Evolutionary conservation across 495 filamentous ascomycete genomes (phyloP).

Genomic region (Penicillium turbatum): DNA sequence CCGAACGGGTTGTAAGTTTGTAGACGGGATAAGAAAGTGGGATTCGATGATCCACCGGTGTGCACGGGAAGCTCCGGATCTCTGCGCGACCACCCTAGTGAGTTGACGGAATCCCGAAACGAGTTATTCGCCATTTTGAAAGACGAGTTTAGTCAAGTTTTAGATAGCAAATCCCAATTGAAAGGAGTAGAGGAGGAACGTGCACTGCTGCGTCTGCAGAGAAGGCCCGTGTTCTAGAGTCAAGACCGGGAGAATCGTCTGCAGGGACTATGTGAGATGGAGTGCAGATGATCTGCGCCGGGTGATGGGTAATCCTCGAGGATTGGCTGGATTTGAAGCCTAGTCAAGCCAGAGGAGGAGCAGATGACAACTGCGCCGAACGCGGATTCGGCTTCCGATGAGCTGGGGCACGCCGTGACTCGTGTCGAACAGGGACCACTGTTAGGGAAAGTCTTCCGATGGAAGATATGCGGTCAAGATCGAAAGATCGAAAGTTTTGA

Average conservation of each 20-base stretch:
- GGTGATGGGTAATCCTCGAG: conserved; percentile 19
- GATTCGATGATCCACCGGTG: conserved; percentile 65
- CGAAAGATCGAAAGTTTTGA: neutral
- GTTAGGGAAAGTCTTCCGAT: conserved; percentile 11
- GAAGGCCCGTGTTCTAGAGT: conserved; percentile 21
- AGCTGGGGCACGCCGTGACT: conserved; percentile 23
- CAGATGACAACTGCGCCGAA: conserved; percentile 40
- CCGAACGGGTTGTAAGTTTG: conserved; percentile 88
- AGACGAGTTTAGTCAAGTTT: conserved; percentile 1
- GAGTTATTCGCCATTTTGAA: conserved; percentile 77
- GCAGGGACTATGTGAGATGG: conserved; percentile 47
- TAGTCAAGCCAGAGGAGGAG: conserved; percentile 25
- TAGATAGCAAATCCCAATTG: conserved; percentile 18
- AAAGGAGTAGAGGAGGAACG: conserved; percentile 9
- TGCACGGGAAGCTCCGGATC: conserved; percentile 74
- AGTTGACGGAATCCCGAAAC: conserved; percentile 92
- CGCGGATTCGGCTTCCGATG: conserved; percentile 27
- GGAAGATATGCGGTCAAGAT: neutral
- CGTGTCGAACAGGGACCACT: conserved; percentile 6
- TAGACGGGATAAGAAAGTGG: conserved; percentile 73
- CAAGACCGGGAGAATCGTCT: conserved; percentile 30
- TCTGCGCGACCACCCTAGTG: conserved; percentile 88
- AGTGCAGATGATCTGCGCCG: conserved; percentile 56
- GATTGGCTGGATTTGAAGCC: conserved; percentile 30
- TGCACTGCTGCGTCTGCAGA: conserved; percentile 25